Base-by-base conservation (phyloP, 305 asterid species). In the Fraxinus ornus region DNA sequence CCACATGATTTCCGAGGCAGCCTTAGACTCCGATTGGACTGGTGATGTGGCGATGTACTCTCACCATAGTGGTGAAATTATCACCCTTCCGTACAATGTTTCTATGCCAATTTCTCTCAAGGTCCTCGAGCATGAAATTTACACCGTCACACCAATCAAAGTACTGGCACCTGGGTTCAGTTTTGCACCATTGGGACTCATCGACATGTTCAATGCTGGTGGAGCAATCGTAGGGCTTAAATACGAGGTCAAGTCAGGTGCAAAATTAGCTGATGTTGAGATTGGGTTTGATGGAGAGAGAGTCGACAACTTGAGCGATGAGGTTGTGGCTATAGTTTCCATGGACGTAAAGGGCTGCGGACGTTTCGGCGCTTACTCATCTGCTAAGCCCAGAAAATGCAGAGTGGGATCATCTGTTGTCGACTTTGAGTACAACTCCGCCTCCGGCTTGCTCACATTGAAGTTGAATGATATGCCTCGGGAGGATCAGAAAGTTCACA, bases 281-380 rank as follows among this genome's bases (percentile, higher is more conserved):
- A 71, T 36, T 12, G 86, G 79, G 57, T 36, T 86, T 39, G 86
- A 30, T 3, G 73, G 8, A 30, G 81, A 36, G 62, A 77, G 77
- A 60, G 76, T 82, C 13, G 85, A 83, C 76, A 89, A 89, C 85
- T 77, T 84, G 81, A 87, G 89, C 88, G 19, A 75, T 7, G 85
- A 70, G 79, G 86, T 39, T 1, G 88, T 86, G 70, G 91, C 87
- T 26, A 80, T 84, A n/a, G 91, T 91, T 57, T 47, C 80, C 8
- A 35, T 91, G 84, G 86, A 88, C 83, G 88, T 87, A 28, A 89
- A 86, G 85, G 94, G 93, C 2, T 84, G 94, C 64, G 93, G 93
- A 21, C 80, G 87, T 13, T 91, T 91, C 44, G 93, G 94, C 6
- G 91, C 83, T 2, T 89, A 88, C 87, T 89, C 93, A 2, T 89